Conservation (phyloP, 805 yeast species). For the Cyberlindnera mrakii region DNA sequence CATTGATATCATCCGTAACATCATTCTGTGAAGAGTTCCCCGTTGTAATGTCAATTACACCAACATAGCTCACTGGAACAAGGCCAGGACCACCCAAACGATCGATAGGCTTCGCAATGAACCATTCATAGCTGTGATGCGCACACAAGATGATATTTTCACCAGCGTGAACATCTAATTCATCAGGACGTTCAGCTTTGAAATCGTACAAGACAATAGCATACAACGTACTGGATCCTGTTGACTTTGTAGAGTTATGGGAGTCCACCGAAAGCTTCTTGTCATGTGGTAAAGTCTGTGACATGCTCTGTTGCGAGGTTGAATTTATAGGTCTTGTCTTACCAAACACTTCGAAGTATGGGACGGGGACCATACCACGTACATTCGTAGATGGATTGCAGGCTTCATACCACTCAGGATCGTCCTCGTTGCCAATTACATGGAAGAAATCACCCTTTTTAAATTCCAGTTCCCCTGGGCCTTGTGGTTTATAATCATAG, state of each 20-base stretch:
- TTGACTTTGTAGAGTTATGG: constrained; percentile 11
- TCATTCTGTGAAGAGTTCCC: constrained; percentile 52
- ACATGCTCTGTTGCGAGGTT: constrained; percentile 3
- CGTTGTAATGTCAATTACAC: constrained; percentile 71
- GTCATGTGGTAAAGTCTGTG: constrained; percentile 7
- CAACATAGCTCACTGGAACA: constrained; percentile 87
- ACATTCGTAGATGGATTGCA: constrained; percentile 74
- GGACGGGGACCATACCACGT: constrained; percentile 82
- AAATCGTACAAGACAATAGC: constrained; percentile 86
- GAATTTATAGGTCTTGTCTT: constrained; percentile 39
- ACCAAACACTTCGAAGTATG: constrained; percentile 75
- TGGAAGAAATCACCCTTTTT: constrained; percentile 83
- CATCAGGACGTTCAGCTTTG: constrained; percentile 72
- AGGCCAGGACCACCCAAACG: constrained; percentile 96
- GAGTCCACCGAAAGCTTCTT: constrained; percentile 18
- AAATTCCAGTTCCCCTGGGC: constrained; percentile 76
- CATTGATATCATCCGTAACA: constrained; percentile 50
- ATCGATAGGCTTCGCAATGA: constrained; percentile 93
- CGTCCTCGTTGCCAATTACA: constrained; percentile 57
- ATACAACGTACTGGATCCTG: constrained; percentile 44
- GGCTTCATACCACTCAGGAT: constrained; percentile 75
- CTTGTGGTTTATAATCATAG: constrained; percentile 70
- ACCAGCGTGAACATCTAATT: constrained; percentile 75
- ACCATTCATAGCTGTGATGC: constrained; percentile 95
- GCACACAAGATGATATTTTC: constrained; percentile 93